Conservation (phyloP, 495 filamentous ascomycete genomes). For the Daldinia vernicosa region DNA sequence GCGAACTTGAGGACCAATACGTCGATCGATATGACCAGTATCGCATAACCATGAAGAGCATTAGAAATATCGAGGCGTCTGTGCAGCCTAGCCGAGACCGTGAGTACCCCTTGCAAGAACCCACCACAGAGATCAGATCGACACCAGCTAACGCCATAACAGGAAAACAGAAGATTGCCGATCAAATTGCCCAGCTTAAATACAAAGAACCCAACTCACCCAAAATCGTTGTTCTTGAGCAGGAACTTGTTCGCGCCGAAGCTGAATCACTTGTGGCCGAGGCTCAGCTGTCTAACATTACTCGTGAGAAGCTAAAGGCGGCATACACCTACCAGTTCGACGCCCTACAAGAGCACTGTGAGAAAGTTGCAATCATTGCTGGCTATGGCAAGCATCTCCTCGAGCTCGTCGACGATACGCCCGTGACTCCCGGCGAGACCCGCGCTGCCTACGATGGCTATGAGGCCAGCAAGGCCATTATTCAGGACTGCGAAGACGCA, state of each 20-base stretch:
- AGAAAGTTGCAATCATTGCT: conserved; percentile 97
- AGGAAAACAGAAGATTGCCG: conserved; percentile 99
- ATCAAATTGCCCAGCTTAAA: conserved; percentile 98
- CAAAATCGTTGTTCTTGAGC: conserved; percentile 96
- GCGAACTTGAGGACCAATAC: conserved; percentile 96
- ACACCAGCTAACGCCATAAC: conserved; percentile 22
- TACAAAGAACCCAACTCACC: conserved; percentile 99
- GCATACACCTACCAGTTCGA: conserved; percentile 99
- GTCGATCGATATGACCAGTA: conserved; percentile 99
- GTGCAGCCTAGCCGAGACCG: conserved; percentile 98
- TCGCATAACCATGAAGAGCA: conserved; percentile 98
- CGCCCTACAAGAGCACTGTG: conserved; percentile 95
- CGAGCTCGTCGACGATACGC: conserved; percentile 93
- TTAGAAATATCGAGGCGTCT: conserved; percentile 97
- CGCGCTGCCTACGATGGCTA: conserved; percentile 97
- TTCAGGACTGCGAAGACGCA: conserved; percentile 97
- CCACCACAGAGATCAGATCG: background rate
- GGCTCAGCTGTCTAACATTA: conserved; percentile 98
- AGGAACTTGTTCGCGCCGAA: conserved; percentile 97
- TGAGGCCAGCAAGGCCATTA: conserved; percentile 97
- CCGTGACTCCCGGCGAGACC: conserved; percentile 96
- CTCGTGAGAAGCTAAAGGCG: conserved; percentile 97
- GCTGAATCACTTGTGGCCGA: conserved; percentile 98
- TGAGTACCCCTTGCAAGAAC: conserved; percentile 57
- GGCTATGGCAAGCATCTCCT: conserved; percentile 97